Evolutionary conservation across 2,329 filamentous ascomycete species (phyloP), one percentile per base, ranked within the genome.

Genomic region (Mycosphaerella sp.): DNA sequence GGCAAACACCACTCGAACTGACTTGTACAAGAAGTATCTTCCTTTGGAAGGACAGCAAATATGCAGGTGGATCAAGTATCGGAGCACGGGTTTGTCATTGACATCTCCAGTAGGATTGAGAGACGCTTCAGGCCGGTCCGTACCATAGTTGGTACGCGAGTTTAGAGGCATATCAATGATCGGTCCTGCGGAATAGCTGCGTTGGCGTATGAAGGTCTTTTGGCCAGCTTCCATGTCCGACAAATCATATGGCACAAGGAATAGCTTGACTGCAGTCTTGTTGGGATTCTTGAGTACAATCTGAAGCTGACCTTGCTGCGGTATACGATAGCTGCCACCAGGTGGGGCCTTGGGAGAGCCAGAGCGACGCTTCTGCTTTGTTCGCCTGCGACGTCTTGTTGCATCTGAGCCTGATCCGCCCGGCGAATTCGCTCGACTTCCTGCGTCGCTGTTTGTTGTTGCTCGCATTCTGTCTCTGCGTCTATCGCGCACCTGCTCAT

Each of bases 201-300:
- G 85, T 72, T 98, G 93, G 31, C 93, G 83, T 57, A 98, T 86
- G 64, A 97, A 97, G 0, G 93, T 98, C 71, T 97, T 97, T 12
- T 89, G 95, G 0, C 90, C 90, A 0, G 89, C 81, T 58, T 93
- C 86, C 92, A 98, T 98, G 48, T 89, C 92, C 1, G 83, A 80
- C 1, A 98, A 76, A 67, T 97, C 90, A 64, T 97, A 98, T 0
- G 92, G 93, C 2, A 98, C 83, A 23, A 97, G 78, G 63, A 97
- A 97, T 0, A 98, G 77, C 70, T 98, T 97, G 51, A 97, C 92
- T 1, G 93, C 93, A 3, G 93, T 97, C 69, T 97, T 97, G 74
- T 97, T 95, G 12, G 91, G 92, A 65, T 97, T 98, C 70, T 97
- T 97, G 69, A 98, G 89, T 58, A 98, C 86, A 59, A 98, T 95